phyloP scores from a whole-genome alignment of 129 eudicot species.

The Heracleum sosnowskyi region DNA sequence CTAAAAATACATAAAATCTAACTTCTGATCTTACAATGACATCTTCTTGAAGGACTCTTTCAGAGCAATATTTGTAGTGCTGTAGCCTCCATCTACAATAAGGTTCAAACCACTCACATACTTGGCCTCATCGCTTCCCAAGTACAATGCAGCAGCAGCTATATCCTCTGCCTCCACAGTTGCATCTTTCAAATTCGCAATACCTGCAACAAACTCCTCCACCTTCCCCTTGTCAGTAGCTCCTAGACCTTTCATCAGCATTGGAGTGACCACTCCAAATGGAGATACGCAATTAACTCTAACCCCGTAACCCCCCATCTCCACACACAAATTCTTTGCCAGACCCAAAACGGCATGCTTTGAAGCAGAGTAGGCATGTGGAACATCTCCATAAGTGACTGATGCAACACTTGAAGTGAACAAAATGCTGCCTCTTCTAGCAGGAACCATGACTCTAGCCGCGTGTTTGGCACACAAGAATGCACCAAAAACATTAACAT shows the following conservation, averaged over 20 bases:
- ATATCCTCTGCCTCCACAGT: slow-evolving; percentile 3
- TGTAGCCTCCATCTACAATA: slow-evolving; percentile 12
- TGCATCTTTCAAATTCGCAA: not conserved
- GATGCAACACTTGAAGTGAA: slow-evolving; percentile 21
- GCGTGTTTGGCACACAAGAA: slow-evolving; percentile 36
- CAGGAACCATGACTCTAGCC: slow-evolving; percentile 39
- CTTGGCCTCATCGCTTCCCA: slow-evolving; percentile 14
- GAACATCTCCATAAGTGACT: not conserved
- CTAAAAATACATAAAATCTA: not conserved
- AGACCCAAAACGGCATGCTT: slow-evolving; percentile 7
- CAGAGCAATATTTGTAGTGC: slow-evolving; percentile 11
- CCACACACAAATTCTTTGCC: slow-evolving; percentile 2
- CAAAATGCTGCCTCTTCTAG: slow-evolving; percentile 24
- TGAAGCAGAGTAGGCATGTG: slow-evolving; percentile 1
- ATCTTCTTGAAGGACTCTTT: not conserved
- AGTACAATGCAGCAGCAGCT: slow-evolving; percentile 5
- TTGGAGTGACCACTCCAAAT: not conserved
- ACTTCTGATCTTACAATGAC: not conserved
- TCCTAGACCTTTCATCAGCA: not conserved
- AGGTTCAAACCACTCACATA: slow-evolving; percentile 16
- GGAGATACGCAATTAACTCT: slow-evolving; percentile 12
- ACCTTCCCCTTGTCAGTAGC: not conserved
- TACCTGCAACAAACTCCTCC: not conserved
- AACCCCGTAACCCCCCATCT: slow-evolving; percentile 4
- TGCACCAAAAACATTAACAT: slow-evolving; percentile 24